A percentile compares a stretch with the other conserved stretches of the same genome.
phyloP scores from a whole-genome alignment of 352 stramenopile genomes.

The Phytophthora cajani region DNA sequence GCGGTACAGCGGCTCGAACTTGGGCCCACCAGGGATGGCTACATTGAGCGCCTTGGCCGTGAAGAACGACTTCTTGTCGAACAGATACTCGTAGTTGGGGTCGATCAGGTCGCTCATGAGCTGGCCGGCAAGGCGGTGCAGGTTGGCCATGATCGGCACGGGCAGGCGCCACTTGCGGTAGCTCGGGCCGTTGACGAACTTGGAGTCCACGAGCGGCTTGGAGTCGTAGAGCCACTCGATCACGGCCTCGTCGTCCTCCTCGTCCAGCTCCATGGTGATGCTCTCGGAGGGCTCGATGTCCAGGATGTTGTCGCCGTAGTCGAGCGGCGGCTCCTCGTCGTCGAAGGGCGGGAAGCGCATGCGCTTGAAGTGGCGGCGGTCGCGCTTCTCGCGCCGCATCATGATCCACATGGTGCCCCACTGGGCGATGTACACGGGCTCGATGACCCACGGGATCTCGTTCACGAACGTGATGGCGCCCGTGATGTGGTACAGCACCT shows the following conservation, averaged over 20 bases:
- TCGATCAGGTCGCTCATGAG: slow-evolving; percentile 98
- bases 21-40: slow-evolving; percentile 98
- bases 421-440: slow-evolving; percentile 99
- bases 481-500: slow-evolving; percentile 99
- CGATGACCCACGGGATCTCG: slow-evolving; percentile 98
- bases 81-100: slow-evolving; percentile 95
- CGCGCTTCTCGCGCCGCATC: slow-evolving; percentile 99
- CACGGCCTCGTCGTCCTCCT: slow-evolving; percentile 94
- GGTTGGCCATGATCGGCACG: slow-evolving; percentile 97
- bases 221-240: slow-evolving; percentile 99
- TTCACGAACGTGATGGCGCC: slow-evolving; percentile 99
- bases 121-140: slow-evolving; percentile 97
- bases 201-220: slow-evolving; percentile 90
- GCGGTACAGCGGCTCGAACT: slow-evolving; percentile 99
- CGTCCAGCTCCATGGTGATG: slow-evolving; percentile 97
- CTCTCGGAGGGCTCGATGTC: slow-evolving; percentile 97
- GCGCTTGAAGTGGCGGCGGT: slow-evolving; percentile 99
- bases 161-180: slow-evolving; percentile 98
- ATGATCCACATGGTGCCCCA: slow-evolving; percentile 99
- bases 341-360: slow-evolving; percentile 99
- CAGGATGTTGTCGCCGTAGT: slow-evolving; percentile 97
- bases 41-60: slow-evolving; percentile 99
- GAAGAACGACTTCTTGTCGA: slow-evolving; percentile 98
- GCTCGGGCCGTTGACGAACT: slow-evolving; percentile 97
- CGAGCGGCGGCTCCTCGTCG: slow-evolving; percentile 98